Evolutionary conservation across 192 early-diverging fungal species (phyloP), one percentile per base, ranked within the genome.

Genomic region (Entomortierella chlamydospora): DNA sequence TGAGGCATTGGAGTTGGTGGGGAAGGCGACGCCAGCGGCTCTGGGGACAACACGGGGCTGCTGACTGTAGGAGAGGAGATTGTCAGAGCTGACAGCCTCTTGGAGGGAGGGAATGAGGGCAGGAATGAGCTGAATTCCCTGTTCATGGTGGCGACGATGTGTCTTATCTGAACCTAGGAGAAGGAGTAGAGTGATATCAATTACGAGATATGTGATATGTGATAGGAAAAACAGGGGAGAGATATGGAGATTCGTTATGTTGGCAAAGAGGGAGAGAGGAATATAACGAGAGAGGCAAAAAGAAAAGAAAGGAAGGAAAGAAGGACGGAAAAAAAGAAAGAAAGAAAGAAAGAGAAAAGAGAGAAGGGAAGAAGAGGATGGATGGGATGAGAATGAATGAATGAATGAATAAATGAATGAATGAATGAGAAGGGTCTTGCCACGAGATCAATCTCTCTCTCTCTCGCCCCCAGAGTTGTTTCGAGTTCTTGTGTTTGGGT

Each of bases 81-180:
- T 10, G 68, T 42, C 56, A 79, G 52, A 20, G 76, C 76, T 7
- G 76, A 79, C 41, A 79, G 56, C 62, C 76, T 42, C 63, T 79
- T 79, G 13, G 76, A 49, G 11, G 76, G 76, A 10, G 76, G 76
- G 55, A 79, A 79, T 3, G 76, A 79, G 41, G 76, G 76, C 64
- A 74, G 49, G 52, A 74, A 74, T 29, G 72, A 74, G 52, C 64
- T 67, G 52, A 74, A 61, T 23, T 74, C 72, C 49, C 72, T 74
- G 52, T 67, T 74, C 72, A 74, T 74, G 58, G 47, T 52, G 33
- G 33, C 25, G 8, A 42, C 17, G 22, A 17, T 28, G 31, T 10
- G 30, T 29, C 9, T 17, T 9, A 28, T 18, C 13, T 31, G 41
- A 17, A 47, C 20, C 7, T 28, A 23, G 43, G 0, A 47, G 45